Percentiles rank a stretch among this genome's conserved stretches.
Conservation (phyloP, 179 eudicot species). For the Nepenthes alata region DNA sequence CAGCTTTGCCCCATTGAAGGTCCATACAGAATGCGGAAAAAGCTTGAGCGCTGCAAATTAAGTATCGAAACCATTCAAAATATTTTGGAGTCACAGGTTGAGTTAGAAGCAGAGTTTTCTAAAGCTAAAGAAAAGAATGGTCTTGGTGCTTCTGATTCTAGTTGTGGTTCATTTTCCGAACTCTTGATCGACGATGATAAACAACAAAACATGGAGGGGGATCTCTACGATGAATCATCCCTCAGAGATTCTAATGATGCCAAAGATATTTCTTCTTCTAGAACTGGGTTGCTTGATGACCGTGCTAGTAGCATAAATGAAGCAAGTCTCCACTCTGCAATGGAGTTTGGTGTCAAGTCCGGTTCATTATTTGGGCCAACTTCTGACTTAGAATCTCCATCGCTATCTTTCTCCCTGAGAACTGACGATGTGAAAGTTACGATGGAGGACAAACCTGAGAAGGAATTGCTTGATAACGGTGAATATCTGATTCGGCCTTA, state of each 20-base stretch:
- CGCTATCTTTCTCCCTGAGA: conserved; percentile 48
- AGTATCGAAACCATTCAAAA: conserved; percentile 68
- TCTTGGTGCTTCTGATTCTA: conserved; percentile 48
- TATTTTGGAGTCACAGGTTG: conserved; percentile 64
- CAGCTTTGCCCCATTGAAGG: conserved; percentile 99
- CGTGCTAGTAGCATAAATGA: conserved; percentile 67
- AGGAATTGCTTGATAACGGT: conserved; percentile 77
- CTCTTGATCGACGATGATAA: conserved; percentile 36
- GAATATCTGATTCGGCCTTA: conserved; percentile 93
- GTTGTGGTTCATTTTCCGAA: conserved; percentile 62
- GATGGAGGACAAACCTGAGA: conserved; percentile 59
- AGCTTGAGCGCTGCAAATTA: conserved; percentile 80
- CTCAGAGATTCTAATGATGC: conserved; percentile 51
- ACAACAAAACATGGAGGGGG: conserved; percentile 40
- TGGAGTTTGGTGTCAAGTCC: conserved; percentile 56
- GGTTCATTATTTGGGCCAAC: conserved; percentile 42
- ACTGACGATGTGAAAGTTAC: conserved; percentile 42
- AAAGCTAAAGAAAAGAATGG: conserved; percentile 51
- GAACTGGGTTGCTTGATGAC: conserved; percentile 68
- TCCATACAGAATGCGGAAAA: conserved; percentile 94
- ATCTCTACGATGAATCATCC: conserved; percentile 56
- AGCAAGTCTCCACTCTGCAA: conserved; percentile 69
- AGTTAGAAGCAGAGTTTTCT: conserved; percentile 32
- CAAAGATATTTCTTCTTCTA: conserved; percentile 55
- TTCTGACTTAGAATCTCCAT: conserved; percentile 62